Percentiles rank a stretch among this genome's conserved stretches.
phyloP scores from a whole-genome alignment of 352 stramenopile species.

The Elongisporangium undulatum region DNA sequence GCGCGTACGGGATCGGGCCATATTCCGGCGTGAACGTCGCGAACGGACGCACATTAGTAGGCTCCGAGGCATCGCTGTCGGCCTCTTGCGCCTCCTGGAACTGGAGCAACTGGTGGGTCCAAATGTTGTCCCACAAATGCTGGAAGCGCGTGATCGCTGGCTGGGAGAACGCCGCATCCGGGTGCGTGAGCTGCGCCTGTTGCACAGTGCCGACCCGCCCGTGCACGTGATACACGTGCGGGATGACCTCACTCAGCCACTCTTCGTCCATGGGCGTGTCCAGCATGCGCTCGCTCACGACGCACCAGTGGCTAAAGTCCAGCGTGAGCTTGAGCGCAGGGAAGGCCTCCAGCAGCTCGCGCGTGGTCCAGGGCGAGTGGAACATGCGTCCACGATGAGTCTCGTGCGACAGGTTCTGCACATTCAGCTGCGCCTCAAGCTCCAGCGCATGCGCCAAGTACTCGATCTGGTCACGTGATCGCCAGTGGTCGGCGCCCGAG shows the following conservation, averaged over 20 bases:
- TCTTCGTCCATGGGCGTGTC: slow-evolving; percentile 34
- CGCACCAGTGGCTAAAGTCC: slow-evolving; percentile 65
- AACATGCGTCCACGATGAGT: slow-evolving; percentile 65
- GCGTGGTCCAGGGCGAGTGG: slow-evolving; percentile 65
- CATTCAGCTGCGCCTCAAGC: slow-evolving; percentile 29
- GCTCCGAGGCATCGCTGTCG: background rate
- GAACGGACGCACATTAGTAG: slow-evolving; percentile 7
- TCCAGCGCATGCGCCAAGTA: slow-evolving; percentile 46
- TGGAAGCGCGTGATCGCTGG: slow-evolving; percentile 46
- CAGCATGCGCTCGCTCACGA: slow-evolving; percentile 55
- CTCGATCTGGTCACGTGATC: slow-evolving; percentile 31
- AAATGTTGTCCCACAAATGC: slow-evolving; percentile 42
- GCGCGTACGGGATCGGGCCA: slow-evolving; percentile 60
- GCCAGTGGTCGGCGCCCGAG: slow-evolving; percentile 57
- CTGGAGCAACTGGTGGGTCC: slow-evolving; percentile 24
- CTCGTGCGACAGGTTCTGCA: slow-evolving; percentile 41
- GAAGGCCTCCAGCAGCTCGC: slow-evolving; percentile 54
- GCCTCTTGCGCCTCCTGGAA: slow-evolving; percentile 9
- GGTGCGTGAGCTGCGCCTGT: slow-evolving; percentile 39
- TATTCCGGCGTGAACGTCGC: slow-evolving; percentile 75
- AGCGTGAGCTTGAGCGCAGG: slow-evolving; percentile 61
- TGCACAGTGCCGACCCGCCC: slow-evolving; percentile 53
- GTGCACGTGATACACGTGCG: slow-evolving; percentile 59
- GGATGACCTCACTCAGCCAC: slow-evolving; percentile 49
- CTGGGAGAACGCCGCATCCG: slow-evolving; percentile 20